Percentiles rank a stretch among this genome's conserved stretches.
phyloP scores from a whole-genome alignment of 2,329 filamentous ascomycete genomes.

The Paraphoma sp. region DNA sequence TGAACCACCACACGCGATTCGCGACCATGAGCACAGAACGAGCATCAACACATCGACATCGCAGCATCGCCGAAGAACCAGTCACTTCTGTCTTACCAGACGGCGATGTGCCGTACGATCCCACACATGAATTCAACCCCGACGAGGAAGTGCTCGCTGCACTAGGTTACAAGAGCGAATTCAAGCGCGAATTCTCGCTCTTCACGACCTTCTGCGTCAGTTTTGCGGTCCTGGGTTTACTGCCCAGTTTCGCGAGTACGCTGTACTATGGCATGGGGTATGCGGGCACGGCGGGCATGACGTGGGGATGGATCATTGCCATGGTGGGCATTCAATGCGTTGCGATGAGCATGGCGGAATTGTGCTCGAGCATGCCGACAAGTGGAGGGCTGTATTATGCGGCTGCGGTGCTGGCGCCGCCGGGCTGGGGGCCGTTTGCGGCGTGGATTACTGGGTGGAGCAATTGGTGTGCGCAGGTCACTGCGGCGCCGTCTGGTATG shows the following conservation, averaged over 20 bases:
- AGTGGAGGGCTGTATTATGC: slow-evolving; percentile 77
- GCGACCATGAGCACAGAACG: slow-evolving; percentile 11
- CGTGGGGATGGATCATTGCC: slow-evolving; percentile 77
- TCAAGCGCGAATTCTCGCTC: slow-evolving; percentile 74
- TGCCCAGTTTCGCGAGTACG: slow-evolving; percentile 75
- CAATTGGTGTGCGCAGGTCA: slow-evolving; percentile 73
- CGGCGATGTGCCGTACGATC: slow-evolving; percentile 57
- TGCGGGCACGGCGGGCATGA: slow-evolving; percentile 59
- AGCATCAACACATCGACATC: slow-evolving; percentile 13
- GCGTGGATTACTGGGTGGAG: slow-evolving; percentile 74
- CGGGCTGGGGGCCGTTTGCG: slow-evolving; percentile 69
- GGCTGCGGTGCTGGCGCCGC: slow-evolving; percentile 71
- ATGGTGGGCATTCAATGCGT: slow-evolving; percentile 76
- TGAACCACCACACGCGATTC: background rate
- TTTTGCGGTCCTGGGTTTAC: slow-evolving; percentile 73
- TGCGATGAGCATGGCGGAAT: slow-evolving; percentile 69
- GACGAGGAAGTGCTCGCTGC: slow-evolving; percentile 69
- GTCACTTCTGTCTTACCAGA: slow-evolving; percentile 60
- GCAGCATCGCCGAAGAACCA: slow-evolving; percentile 54
- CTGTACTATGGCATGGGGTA: slow-evolving; percentile 71
- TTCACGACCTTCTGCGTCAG: slow-evolving; percentile 79
- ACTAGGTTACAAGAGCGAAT: slow-evolving; percentile 68
- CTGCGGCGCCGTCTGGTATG: slow-evolving; percentile 64
- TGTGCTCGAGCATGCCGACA: slow-evolving; percentile 77
- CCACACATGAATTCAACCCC: slow-evolving; percentile 53